phyloP scores from a whole-genome alignment of 2,329 filamentous ascomycete genomes.

The Fusarium papillatum region DNA sequence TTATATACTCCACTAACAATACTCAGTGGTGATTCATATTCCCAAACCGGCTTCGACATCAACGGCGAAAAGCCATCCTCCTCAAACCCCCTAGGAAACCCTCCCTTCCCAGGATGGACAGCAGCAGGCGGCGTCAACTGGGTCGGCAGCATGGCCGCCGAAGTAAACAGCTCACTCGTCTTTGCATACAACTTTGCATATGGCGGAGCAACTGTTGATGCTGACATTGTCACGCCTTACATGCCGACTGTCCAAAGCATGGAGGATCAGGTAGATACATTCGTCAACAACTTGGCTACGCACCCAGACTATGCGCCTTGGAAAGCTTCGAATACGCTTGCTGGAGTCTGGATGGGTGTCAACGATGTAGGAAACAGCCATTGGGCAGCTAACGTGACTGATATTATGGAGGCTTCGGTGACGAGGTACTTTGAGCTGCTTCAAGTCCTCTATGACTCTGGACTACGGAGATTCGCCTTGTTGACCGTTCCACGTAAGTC shows the following conservation, averaged over 20 bases:
- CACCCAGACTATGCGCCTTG: slow-evolving; percentile 53
- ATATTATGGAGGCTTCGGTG: slow-evolving; percentile 56
- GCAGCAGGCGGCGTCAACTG: slow-evolving; percentile 65
- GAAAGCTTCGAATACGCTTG: slow-evolving; percentile 57
- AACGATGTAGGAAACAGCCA: slow-evolving; percentile 68
- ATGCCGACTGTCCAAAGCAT: slow-evolving; percentile 57
- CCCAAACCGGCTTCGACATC: slow-evolving; percentile 64
- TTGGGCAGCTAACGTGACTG: slow-evolving; percentile 45
- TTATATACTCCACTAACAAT: neutral
- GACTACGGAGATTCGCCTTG: slow-evolving; percentile 70
- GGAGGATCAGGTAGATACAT: slow-evolving; percentile 42
- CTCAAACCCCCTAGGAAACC: slow-evolving; percentile 73
- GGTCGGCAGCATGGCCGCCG: slow-evolving; percentile 62
- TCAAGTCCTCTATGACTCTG: slow-evolving; percentile 62
- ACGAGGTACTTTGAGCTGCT: slow-evolving; percentile 57
- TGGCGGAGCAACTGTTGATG: slow-evolving; percentile 67
- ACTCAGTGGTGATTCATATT: slow-evolving; percentile 49
- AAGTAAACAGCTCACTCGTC: slow-evolving; percentile 58
- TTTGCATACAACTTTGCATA: slow-evolving; percentile 68
- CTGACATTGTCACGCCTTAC: slow-evolving; percentile 64
- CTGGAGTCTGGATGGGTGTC: slow-evolving; percentile 67
- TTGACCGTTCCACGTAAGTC: slow-evolving; percentile 66
- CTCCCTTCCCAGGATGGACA: slow-evolving; percentile 65
- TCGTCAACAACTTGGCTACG: slow-evolving; percentile 48
- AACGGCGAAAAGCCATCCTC: slow-evolving; percentile 63